Evolutionary conservation across 2,329 filamentous ascomycete genomes (phyloP).

Genomic region (Xylaria sp.): DNA sequence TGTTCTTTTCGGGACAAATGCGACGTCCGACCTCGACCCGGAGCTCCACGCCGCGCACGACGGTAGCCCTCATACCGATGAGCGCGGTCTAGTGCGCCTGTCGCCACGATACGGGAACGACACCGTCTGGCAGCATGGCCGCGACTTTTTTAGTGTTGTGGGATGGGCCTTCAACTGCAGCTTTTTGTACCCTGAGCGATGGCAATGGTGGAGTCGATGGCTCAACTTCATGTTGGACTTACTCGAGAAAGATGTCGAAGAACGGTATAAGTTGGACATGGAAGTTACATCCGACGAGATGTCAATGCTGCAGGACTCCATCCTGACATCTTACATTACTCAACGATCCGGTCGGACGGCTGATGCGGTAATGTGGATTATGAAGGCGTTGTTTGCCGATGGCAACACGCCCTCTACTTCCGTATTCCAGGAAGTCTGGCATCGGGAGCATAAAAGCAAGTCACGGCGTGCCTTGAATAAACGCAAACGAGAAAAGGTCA

Average conservation of each 20-base stretch:
- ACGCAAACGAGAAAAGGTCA: constrained; percentile 61
- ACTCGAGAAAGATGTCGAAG: constrained; percentile 75
- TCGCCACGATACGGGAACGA: constrained; percentile 69
- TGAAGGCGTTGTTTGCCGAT: constrained; percentile 75
- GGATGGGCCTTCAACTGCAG: constrained; percentile 97
- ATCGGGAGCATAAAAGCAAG: constrained; percentile 66
- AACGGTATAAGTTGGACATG: constrained; percentile 62
- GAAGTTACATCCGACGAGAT: constrained; percentile 48
- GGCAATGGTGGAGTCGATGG: constrained; percentile 85
- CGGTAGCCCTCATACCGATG: constrained; percentile 62
- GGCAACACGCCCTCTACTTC: constrained; percentile 63
- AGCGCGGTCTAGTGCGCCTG: constrained; percentile 63
- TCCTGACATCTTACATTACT: constrained; percentile 70
- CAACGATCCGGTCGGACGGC: constrained; percentile 58
- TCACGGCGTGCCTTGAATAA: constrained; percentile 58
- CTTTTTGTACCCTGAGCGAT: constrained; percentile 74
- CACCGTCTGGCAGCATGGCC: constrained; percentile 78
- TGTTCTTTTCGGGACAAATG: constrained; percentile 69
- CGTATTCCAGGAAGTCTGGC: constrained; percentile 73
- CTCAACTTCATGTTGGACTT: constrained; percentile 82
- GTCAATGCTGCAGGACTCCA: constrained; percentile 59
- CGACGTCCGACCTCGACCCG: constrained; percentile 54
- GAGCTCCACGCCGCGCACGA: constrained; percentile 61
- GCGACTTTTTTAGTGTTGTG: constrained; percentile 88
- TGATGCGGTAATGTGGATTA: constrained; percentile 61